Evolutionary conservation across 257 asterid species (phyloP).

Genomic region (Salvia miltiorrhiza): DNA sequence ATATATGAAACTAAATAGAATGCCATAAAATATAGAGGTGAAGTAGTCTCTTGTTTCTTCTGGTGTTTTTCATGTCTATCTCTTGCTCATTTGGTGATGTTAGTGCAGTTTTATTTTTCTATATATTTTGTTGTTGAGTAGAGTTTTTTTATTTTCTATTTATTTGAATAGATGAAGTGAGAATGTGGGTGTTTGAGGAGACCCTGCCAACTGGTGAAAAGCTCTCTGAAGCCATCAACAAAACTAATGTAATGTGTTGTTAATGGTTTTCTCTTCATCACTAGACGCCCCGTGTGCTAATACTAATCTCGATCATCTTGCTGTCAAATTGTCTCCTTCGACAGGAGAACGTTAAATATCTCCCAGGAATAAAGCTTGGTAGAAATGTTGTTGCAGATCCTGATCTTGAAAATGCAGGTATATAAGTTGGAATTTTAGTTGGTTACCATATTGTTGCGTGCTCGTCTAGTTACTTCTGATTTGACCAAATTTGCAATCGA

Average conservation of each 20-base stretch:
- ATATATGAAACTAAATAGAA: not conserved
- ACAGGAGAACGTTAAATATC: conserved; percentile 91
- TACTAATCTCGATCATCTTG: not conserved
- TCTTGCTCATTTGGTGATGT: too few species aligned
- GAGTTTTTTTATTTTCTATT: not conserved
- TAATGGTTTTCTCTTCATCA: not conserved
- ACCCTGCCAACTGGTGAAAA: conserved; percentile 58
- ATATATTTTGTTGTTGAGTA: not conserved
- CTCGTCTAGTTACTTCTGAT: conserved; percentile 11
- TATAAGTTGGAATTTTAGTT: not conserved
- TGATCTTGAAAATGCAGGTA: conserved; percentile 74
- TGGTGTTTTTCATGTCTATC: not conserved
- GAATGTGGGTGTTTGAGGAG: conserved; percentile 91
- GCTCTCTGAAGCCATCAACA: conserved; percentile 69
- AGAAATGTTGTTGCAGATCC: conserved; percentile 82
- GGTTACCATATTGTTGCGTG: not conserved
- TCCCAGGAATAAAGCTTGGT: conserved; percentile 81
- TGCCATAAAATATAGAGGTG: not conserved
- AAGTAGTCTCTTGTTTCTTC: not conserved
- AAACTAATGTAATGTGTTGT: conserved; percentile 42
- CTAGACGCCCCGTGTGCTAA: not conserved
- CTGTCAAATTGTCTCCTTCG: not conserved
- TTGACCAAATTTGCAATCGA: not conserved
- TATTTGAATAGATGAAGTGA: conserved; percentile 58
- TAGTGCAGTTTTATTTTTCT: not conserved